These are phyloP conservation scores for Penicillium verrucosum DNA, from an alignment of 2,329 filamentous ascomycete species.

Conservation along the genomic window DNA sequence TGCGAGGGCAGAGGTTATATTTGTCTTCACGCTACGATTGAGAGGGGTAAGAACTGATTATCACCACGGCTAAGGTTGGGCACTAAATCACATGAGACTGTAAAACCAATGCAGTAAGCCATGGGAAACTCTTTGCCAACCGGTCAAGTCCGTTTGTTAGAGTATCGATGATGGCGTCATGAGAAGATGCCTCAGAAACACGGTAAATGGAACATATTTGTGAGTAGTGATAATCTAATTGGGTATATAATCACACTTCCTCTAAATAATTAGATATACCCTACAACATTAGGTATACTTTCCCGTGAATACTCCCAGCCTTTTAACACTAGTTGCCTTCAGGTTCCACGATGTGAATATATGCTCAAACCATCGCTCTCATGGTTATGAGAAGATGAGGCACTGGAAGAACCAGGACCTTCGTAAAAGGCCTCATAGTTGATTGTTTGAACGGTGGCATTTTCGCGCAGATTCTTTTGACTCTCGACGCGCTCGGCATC, in stretches of 20 bases:
- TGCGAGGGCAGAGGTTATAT: too few species aligned
- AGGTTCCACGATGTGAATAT: neutral
- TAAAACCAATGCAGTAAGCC: slow-evolving; percentile 6
- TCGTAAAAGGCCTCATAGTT: slow-evolving; percentile 7
- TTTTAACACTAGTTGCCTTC: neutral
- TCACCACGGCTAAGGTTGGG: too few species aligned
- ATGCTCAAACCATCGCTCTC: neutral
- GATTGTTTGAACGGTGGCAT: neutral
- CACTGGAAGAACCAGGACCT: neutral
- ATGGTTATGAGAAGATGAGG: neutral
- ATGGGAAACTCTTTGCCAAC: slow-evolving; percentile 10
- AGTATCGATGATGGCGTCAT: slow-evolving; percentile 8
- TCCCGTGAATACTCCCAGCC: neutral
- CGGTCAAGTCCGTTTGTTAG: slow-evolving; percentile 12
- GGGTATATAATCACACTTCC: neutral
- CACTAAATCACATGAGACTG: too few species aligned
- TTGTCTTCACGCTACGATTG: too few species aligned
- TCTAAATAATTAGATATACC: neutral
- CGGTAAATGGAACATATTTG: slow-evolving; percentile 15
- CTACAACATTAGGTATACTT: neutral
- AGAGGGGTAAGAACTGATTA: too few species aligned
- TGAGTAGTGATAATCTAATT: neutral
- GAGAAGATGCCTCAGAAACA: slow-evolving; percentile 2
- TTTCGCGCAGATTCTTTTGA: neutral
- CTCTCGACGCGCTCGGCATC: neutral